Evolutionary conservation across 352 stramenopile species (phyloP).

Genomic region (Pythium volutum): DNA sequence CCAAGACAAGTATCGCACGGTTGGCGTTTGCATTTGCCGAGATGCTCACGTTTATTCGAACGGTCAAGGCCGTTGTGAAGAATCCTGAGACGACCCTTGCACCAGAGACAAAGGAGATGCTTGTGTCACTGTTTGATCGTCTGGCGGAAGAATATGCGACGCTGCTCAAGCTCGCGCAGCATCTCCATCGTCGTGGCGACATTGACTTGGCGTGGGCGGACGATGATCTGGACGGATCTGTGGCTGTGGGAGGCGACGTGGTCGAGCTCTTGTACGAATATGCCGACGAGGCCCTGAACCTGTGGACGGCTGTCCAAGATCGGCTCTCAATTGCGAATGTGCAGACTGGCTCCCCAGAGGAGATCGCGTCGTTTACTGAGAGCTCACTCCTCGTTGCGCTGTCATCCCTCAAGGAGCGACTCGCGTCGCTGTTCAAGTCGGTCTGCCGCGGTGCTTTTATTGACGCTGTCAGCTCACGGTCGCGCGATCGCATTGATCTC

Average conservation of each 20-base stretch:
- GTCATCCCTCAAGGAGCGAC: conserved; percentile 58
- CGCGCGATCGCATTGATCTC: conserved; percentile 25
- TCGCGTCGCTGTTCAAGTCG: conserved; percentile 63
- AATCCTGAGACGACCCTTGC: conserved; percentile 14
- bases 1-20: conserved; percentile 45
- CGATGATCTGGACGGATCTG: conserved; percentile 61
- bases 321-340: conserved; percentile 33
- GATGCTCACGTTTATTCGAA: conserved; percentile 41
- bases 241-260: conserved; percentile 59
- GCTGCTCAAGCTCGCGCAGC: conserved; percentile 46
- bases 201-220: conserved; percentile 65
- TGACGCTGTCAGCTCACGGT: conserved; percentile 57
- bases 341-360: conserved; percentile 20
- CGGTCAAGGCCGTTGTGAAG: conserved; percentile 14
- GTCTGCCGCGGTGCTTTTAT: conserved; percentile 78
- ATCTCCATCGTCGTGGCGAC: conserved; percentile 62
- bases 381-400: conserved; percentile 41
- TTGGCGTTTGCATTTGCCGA: conserved; percentile 54
- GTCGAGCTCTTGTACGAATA: conserved; percentile 55
- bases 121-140: conserved; percentile 27
- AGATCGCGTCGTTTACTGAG: conserved; percentile 45
- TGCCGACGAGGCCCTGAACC: conserved; percentile 40
- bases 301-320: conserved; percentile 40
- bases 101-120: conserved; percentile 1
- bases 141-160: conserved; percentile 43